phyloP scores from a whole-genome alignment of 805 yeast species.

The Vanderwaltozyma tropicalis region DNA sequence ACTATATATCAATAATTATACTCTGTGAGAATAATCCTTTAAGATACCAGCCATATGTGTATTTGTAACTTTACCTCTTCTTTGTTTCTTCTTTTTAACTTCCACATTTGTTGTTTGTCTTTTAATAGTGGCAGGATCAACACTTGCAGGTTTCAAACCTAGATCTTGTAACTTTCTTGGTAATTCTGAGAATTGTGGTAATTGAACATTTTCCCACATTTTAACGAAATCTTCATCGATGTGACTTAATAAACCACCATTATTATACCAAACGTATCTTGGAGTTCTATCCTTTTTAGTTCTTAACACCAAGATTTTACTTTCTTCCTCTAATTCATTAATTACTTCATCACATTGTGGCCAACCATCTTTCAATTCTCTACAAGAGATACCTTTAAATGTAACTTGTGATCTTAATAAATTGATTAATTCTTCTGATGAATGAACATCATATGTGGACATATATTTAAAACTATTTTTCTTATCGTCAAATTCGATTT shows the following conservation, averaged over 20 bases:
- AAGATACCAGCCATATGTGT: slow-evolving; percentile 94
- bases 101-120: slow-evolving; percentile 46
- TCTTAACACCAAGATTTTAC: slow-evolving; percentile 70
- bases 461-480: slow-evolving; percentile 70
- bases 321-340: slow-evolving; percentile 63
- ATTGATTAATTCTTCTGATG: slow-evolving; percentile 64
- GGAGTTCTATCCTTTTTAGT: slow-evolving; percentile 92
- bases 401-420: slow-evolving; percentile 73
- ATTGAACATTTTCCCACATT: slow-evolving; percentile 68
- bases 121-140: slow-evolving; percentile 91
- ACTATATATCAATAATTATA: slow-evolving; percentile 8
- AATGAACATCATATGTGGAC: slow-evolving; percentile 78
- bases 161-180: slow-evolving; percentile 68
- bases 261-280: slow-evolving; percentile 84
- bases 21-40: slow-evolving; percentile 57
- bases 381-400: slow-evolving; percentile 78
- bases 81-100: slow-evolving; percentile 80
- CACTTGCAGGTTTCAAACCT: slow-evolving; percentile 93
- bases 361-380: slow-evolving; percentile 78
- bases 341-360: slow-evolving; percentile 74
- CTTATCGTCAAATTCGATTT: slow-evolving; percentile 57
- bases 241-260: slow-evolving; percentile 52
- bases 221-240: slow-evolving; percentile 74
- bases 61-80: slow-evolving; percentile 90
- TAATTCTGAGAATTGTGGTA: slow-evolving; percentile 75